These are phyloP conservation scores for Pascua sp. DNA, from an alignment of 1,284 basidiomycete genomes.

Conservation along the genomic window DNA sequence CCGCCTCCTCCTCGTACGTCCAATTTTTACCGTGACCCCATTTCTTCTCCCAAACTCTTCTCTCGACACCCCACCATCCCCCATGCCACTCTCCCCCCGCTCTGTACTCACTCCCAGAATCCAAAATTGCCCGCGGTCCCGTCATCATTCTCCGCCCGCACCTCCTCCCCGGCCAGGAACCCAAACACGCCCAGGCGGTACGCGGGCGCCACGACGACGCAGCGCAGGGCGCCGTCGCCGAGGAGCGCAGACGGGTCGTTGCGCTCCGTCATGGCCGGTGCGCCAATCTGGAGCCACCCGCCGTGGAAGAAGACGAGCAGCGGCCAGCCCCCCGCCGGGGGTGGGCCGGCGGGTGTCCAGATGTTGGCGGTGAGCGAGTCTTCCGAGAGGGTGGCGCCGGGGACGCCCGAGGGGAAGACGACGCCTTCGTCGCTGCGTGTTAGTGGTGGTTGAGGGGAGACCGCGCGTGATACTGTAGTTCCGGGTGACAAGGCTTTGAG, in stretches of 20 bases:
- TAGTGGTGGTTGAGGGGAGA: background rate
- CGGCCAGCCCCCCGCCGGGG: constrained; percentile 22
- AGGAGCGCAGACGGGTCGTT: constrained; percentile 13
- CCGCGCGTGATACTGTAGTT: background rate
- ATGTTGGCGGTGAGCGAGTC: constrained; percentile 25
- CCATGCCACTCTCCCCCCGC: too few species aligned
- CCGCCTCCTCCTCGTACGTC: too few species aligned
- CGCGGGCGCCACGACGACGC: constrained; percentile 21
- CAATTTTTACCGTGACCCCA: too few species aligned
- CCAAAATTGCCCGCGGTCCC: constrained; percentile 29
- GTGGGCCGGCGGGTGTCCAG: constrained; percentile 22
- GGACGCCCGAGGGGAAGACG: constrained; percentile 3
- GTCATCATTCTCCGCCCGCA: constrained; percentile 19
- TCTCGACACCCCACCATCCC: too few species aligned
- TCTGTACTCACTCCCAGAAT: constrained; percentile 19
- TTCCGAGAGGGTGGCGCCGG: constrained; percentile 8
- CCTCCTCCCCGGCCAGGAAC: constrained; percentile 22
- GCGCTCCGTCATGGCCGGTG: constrained; percentile 24
- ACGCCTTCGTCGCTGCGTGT: constrained; percentile 14
- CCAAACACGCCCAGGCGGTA: constrained; percentile 25
- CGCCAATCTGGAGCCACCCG: constrained; percentile 30
- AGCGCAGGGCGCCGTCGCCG: constrained; percentile 10
- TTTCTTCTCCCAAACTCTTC: too few species aligned
- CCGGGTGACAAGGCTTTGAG: background rate
- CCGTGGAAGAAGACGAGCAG: constrained; percentile 25